Evolutionary conservation across 164 flowering plant genomes (phyloP).

Genomic region (Chloranthus sessilifolius): DNA sequence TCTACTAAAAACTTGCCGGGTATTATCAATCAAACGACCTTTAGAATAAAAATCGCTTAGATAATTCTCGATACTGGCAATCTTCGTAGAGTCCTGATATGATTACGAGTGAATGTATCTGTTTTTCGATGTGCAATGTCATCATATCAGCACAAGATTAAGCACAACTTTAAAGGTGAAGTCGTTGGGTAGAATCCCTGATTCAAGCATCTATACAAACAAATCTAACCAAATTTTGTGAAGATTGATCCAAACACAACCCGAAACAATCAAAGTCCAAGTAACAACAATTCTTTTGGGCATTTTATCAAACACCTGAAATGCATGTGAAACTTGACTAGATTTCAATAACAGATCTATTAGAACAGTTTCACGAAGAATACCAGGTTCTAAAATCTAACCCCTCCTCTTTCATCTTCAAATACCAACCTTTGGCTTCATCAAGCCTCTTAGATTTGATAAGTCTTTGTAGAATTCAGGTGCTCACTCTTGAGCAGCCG

Average conservation of each 20-base stretch:
- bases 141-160: constrained; percentile 16
- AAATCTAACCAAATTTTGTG: constrained; percentile 4
- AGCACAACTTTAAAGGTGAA: constrained; percentile 14
- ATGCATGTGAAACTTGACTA: constrained; percentile 8
- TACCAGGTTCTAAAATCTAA: constrained; percentile 9
- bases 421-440: constrained; percentile 5
- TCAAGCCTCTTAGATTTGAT: not conserved
- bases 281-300: constrained; percentile 16
- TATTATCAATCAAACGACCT: constrained; percentile 7
- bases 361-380: constrained; percentile 7
- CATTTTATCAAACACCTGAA: constrained; percentile 16
- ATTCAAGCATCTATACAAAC: constrained; percentile 12
- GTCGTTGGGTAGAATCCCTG: constrained; percentile 13
- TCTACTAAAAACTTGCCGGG: constrained; percentile 10
- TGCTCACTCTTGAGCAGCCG: not conserved
- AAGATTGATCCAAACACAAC: constrained; percentile 6
- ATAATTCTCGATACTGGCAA: constrained; percentile 7
- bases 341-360: constrained; percentile 11
- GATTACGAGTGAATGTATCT: constrained; percentile 15
- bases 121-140: constrained; percentile 1
- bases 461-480: not conserved
- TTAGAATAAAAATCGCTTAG: constrained; percentile 15
- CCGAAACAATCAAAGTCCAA: constrained; percentile 16
- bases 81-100: constrained; percentile 1
- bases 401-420: constrained; percentile 9